Evolutionary conservation across 805 yeast genomes (phyloP).

Genomic region (Kuraishia ogatae): DNA sequence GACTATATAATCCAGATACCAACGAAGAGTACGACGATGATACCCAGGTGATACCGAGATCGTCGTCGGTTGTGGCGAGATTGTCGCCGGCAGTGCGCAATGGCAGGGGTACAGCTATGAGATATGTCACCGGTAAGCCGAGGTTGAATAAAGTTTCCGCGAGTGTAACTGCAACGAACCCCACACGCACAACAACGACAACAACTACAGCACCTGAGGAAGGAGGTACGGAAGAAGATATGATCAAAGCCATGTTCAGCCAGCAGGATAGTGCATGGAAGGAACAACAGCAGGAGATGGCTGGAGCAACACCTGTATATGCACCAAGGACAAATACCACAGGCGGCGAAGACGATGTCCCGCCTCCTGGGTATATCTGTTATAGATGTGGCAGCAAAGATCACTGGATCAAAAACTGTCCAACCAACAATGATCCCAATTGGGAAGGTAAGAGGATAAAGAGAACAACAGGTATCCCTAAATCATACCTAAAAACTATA

Average conservation of each 20-base stretch:
- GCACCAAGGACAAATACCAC: conserved; percentile 10
- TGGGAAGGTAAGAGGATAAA: conserved; percentile 89
- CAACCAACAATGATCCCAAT: conserved; percentile 85
- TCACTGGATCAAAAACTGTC: conserved; percentile 95
- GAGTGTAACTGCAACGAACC: conserved; percentile 8
- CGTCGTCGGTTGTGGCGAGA: conserved; percentile 73
- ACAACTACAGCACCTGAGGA: conserved; percentile 11
- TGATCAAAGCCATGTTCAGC: conserved; percentile 83
- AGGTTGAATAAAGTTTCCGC: conserved; percentile 25
- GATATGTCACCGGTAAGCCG: conserved; percentile 72
- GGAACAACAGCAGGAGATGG: conserved; percentile 85
- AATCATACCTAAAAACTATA: conserved; percentile 78
- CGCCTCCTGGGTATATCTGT: conserved; percentile 95
- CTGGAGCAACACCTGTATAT: conserved; percentile 69
- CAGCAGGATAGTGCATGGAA: conserved; percentile 94
- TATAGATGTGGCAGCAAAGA: conserved; percentile 94
- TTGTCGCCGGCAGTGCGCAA: conserved; percentile 59
- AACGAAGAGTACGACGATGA: conserved; percentile 78
- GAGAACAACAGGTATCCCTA: conserved; percentile 96
- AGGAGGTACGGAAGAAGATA: conserved; percentile 66
- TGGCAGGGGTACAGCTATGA: conserved; percentile 49
- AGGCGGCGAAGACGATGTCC: conserved; percentile 54
- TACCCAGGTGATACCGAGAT: conserved; percentile 83
- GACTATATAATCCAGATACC: conserved; percentile 55
- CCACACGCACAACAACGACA: conserved; percentile 6